phyloP scores from a whole-genome alignment of 495 filamentous ascomycete genomes.

The Xylaria sp. region DNA sequence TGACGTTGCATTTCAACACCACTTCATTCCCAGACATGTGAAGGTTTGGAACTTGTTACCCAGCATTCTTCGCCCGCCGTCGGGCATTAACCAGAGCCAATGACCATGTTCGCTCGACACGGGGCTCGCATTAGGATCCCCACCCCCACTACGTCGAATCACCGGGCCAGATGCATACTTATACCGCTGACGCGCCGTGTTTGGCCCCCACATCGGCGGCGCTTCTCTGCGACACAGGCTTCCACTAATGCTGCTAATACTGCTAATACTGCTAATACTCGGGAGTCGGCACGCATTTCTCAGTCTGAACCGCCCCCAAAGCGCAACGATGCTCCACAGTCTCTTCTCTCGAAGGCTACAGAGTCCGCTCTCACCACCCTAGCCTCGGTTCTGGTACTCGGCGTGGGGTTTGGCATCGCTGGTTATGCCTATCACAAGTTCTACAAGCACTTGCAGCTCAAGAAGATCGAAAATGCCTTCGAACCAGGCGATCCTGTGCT shows the following conservation, averaged over 20 bases:
- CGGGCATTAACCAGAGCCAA: slow-evolving; percentile 7
- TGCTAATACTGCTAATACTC: too few relatives aligned
- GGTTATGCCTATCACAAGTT: slow-evolving; percentile 86
- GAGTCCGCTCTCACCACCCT: slow-evolving; percentile 86
- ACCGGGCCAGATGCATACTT: neutral
- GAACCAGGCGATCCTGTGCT: slow-evolving; percentile 89
- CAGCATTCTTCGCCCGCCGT: neutral
- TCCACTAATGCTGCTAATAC: too few relatives aligned
- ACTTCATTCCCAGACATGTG: slow-evolving; percentile 8
- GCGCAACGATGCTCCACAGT: slow-evolving; percentile 40
- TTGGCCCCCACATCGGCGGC: slow-evolving; percentile 16
- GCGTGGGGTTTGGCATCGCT: slow-evolving; percentile 70
- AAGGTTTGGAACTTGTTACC: neutral
- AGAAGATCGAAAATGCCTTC: slow-evolving; percentile 96
- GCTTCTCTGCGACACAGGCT: slow-evolving; percentile 18
- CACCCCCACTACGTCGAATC: slow-evolving; percentile 21
- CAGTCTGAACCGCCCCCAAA: slow-evolving; percentile 14
- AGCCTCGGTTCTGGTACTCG: slow-evolving; percentile 83
- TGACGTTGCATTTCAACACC: neutral
- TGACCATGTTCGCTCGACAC: slow-evolving; percentile 20
- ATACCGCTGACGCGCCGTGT: slow-evolving; percentile 10
- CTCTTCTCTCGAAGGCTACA: slow-evolving; percentile 72
- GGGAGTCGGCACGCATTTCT: slow-evolving; percentile 9
- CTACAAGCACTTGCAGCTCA: slow-evolving; percentile 87
- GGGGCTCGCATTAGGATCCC: slow-evolving; percentile 6